Conservation (phyloP, 257 asterid genomes). For the Capsicum pubescens region DNA sequence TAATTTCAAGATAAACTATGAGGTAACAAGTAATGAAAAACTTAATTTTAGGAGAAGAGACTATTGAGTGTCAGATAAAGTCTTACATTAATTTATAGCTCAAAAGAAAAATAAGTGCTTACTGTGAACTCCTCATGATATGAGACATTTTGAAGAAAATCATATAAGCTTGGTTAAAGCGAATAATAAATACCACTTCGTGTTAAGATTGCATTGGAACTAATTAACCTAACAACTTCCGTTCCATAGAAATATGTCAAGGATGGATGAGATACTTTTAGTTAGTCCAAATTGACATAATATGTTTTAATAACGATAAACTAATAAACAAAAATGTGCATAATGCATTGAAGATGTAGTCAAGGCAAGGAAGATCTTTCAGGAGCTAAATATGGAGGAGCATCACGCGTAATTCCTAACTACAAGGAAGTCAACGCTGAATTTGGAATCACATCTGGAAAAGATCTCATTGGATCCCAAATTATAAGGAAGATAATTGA, state of each 20-base stretch:
- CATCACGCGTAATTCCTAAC: too few species aligned
- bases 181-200: neutral
- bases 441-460: too few species aligned
- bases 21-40: neutral
- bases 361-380: too few species aligned
- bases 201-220: neutral
- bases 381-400: too few species aligned
- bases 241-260: neutral
- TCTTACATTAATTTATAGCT: neutral
- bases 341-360: too few species aligned
- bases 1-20: neutral
- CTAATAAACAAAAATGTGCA: too few species aligned
- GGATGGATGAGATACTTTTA: neutral
- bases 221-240: neutral
- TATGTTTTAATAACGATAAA: too few species aligned
- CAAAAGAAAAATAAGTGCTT: neutral
- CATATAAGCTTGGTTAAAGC: neutral
- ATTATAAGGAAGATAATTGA: too few species aligned
- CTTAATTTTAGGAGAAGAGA: neutral
- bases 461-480: too few species aligned
- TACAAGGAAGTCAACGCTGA: too few species aligned
- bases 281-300: too few species aligned
- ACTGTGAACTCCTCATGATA: neutral
- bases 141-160: neutral
- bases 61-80: neutral